Evolutionary conservation across 1,284 basidiomycete species (phyloP).

Genomic region (Papiliotrema flavescens): DNA sequence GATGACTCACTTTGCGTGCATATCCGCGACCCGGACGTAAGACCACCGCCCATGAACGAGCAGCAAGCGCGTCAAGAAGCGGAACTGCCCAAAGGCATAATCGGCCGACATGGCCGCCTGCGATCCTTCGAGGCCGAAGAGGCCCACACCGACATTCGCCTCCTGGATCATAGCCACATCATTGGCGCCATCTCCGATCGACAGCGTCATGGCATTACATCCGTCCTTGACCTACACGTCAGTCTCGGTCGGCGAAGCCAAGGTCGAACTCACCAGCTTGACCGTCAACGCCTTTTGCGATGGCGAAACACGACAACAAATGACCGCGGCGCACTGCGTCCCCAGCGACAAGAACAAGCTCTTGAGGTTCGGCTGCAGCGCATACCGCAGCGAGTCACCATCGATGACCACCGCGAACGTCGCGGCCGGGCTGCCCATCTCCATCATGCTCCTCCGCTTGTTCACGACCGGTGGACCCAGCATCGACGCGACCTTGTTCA

Average conservation of each 20-base stretch:
- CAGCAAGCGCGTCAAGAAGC: slow-evolving; percentile 85
- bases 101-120: slow-evolving; percentile 99
- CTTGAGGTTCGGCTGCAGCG: slow-evolving; percentile 73
- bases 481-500: slow-evolving; percentile 89
- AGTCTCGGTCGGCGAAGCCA: not conserved
- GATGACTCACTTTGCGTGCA: slow-evolving; percentile 70
- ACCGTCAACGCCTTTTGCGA: slow-evolving; percentile 96
- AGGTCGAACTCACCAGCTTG: slow-evolving; percentile 62
- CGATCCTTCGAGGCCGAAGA: slow-evolving; percentile 91
- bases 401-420: slow-evolving; percentile 94
- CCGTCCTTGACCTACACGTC: slow-evolving; percentile 79
- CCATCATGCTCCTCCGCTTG: slow-evolving; percentile 17
- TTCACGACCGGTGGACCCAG: slow-evolving; percentile 52
- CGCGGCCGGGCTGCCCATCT: slow-evolving; percentile 27
- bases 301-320: slow-evolving; percentile 94
- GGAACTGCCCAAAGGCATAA: slow-evolving; percentile 96
- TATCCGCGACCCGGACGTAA: slow-evolving; percentile 92
- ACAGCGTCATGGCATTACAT: slow-evolving; percentile 89
- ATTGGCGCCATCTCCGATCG: slow-evolving; percentile 82
- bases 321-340: slow-evolving; percentile 94
- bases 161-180: slow-evolving; percentile 71
- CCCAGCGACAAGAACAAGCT: slow-evolving; percentile 83
- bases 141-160: slow-evolving; percentile 91
- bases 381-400: slow-evolving; percentile 84
- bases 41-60: slow-evolving; percentile 96